These are phyloP conservation scores for Pseudopithomyces maydicus DNA, from an alignment of 2,329 filamentous ascomycete genomes.

Conservation along the genomic window DNA sequence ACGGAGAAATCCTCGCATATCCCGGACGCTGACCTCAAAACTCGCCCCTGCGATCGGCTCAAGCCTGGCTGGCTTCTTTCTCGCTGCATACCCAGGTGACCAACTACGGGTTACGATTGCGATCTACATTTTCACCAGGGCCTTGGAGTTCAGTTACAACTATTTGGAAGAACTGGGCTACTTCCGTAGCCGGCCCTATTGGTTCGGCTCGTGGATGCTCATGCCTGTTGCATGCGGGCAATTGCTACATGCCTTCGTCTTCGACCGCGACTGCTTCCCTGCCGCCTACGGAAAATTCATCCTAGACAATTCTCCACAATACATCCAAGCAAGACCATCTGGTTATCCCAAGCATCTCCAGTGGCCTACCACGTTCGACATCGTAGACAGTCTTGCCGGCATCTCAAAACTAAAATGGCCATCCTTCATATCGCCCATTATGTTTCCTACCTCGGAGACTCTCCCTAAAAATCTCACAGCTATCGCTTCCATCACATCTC, in stretches of 20 bases:
- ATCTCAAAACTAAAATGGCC: conserved; percentile 87
- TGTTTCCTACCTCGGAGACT: conserved; percentile 73
- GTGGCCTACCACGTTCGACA: conserved; percentile 78
- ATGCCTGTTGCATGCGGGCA: conserved; percentile 57
- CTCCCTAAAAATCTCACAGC: conserved; percentile 69
- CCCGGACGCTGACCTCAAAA: conserved; percentile 75
- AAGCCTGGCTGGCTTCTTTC: conserved; percentile 79
- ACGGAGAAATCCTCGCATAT: conserved; percentile 77
- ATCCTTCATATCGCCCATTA: conserved; percentile 82
- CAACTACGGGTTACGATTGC: conserved; percentile 79
- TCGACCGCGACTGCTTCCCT: conserved; percentile 58
- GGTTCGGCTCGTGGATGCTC: conserved; percentile 58
- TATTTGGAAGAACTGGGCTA: conserved; percentile 72
- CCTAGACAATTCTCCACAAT: conserved; percentile 72
- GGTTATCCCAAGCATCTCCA: conserved; percentile 67
- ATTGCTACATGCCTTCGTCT: conserved; percentile 57
- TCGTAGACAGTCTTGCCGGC: conserved; percentile 79
- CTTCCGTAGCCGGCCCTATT: conserved; percentile 71
- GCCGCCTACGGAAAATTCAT: conserved; percentile 69
- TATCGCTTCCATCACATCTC: conserved; percentile 78
- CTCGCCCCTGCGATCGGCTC: conserved; percentile 91
- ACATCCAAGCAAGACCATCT: conserved; percentile 74
- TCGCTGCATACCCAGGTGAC: conserved; percentile 75
- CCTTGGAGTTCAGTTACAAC: conserved; percentile 87
- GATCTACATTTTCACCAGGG: conserved; percentile 80